phyloP scores from a whole-genome alignment of 768 basidiomycete genomes.

The Multifurca ochricompacta region DNA sequence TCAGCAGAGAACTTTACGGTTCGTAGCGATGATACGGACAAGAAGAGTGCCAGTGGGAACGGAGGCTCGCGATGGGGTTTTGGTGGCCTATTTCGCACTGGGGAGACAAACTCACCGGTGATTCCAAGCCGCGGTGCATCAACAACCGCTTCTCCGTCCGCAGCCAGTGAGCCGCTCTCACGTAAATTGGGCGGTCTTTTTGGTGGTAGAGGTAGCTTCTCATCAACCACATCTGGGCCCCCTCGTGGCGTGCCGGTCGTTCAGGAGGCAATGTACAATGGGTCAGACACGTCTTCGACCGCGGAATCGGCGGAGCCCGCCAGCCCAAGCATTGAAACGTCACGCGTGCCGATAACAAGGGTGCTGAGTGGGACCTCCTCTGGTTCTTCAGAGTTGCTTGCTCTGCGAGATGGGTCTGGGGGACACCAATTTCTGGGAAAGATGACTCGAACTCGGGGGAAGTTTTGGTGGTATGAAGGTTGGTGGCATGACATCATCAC shows the following conservation, averaged over 20 bases:
- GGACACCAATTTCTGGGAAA: background rate
- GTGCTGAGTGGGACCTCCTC: conserved; percentile 6
- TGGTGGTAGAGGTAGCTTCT: conserved; percentile 44
- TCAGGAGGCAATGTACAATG: conserved; percentile 38
- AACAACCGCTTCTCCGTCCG: conserved; percentile 2
- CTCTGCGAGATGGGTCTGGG: background rate
- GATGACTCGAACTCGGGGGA: background rate
- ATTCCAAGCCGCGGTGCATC: conserved; percentile 7
- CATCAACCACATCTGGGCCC: conserved; percentile 35
- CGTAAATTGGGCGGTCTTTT: conserved; percentile 71
- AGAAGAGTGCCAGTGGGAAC: conserved; percentile 18
- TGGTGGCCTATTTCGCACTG: conserved; percentile 17
- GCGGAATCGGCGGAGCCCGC: conserved; percentile 42
- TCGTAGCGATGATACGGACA: conserved; percentile 14
- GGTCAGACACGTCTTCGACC: conserved; percentile 52
- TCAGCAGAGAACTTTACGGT: conserved; percentile 9
- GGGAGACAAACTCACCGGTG: conserved; percentile 8
- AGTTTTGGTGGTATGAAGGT: conserved; percentile 3
- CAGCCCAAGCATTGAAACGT: conserved; percentile 35
- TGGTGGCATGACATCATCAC: background rate
- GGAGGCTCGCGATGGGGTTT: conserved; percentile 20
- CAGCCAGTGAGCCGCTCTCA: conserved; percentile 12
- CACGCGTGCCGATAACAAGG: conserved; percentile 5
- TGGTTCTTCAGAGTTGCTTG: conserved; percentile 6
- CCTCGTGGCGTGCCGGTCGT: conserved; percentile 25